Base-by-base conservation (phyloP, 2,329 filamentous ascomycete species). In the Beauveria caledonica region DNA sequence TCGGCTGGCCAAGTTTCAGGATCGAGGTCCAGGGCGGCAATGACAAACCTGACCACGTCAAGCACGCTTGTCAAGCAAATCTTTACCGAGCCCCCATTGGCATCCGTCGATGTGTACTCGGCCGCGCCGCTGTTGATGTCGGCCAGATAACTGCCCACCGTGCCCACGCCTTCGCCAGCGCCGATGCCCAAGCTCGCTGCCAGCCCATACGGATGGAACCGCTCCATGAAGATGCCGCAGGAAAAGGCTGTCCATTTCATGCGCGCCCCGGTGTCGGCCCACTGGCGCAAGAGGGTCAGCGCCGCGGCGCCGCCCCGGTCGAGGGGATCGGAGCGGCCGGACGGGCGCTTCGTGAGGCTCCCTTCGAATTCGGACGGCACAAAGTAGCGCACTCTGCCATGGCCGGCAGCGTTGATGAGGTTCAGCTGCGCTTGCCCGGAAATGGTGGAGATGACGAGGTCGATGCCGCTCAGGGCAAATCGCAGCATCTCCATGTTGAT, bases 331-430 rank as follows among this genome's bases (percentile, higher is more conserved):
- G 77, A 74, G 33, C 64, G 64, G 13, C 58, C 46, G 5, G 75
- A 21, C 1, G 81, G 78, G 53, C 87, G 78, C 49, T 81, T 77
- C 19, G 73, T 72, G 17, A 88, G 76, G 36, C 77, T 76, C 1
- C 88, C 88, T 73, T 90, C 87, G 66, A 91, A 92, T 66, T 91
- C 88, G 7, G 88, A 87, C 1, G 89, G 88, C 3, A 89, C 85
- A 67, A 92, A 92, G 40, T 84, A 80, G 17, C 82, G 80, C 1
- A 92, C 88, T 19, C 82, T 78, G 19, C 81, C 83, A 55, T 79
- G 76, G 17, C 85, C 82, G 1, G 88, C 87, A 1, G 88, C 88
- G 65, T 88, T 84, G 70, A 92, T 90, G 36, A 92, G 80, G 63
- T 84, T 83, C 49, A 90, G 77, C 69, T 92, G 88, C 33, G 85